These are phyloP conservation scores for Entophlyctis luteolus DNA, from an alignment of 192 early-diverging fungal species.

Conservation along the genomic window DNA sequence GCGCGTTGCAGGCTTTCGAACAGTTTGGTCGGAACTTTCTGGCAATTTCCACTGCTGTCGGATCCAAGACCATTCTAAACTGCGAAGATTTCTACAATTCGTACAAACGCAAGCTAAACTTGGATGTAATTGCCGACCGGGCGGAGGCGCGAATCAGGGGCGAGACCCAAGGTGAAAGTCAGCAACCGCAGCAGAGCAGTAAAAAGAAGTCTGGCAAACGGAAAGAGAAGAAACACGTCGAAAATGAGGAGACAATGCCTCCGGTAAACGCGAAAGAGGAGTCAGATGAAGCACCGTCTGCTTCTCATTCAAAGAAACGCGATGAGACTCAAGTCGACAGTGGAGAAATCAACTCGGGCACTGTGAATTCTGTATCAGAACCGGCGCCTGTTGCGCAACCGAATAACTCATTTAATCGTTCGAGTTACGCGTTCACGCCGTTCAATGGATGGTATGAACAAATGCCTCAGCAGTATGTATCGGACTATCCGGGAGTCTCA, in stretches of 20 bases:
- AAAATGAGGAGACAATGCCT: background rate
- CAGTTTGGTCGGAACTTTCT: slow-evolving; percentile 68
- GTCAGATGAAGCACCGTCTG: background rate
- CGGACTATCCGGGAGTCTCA: slow-evolving; percentile 31
- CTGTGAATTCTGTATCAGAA: background rate
- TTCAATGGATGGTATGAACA: slow-evolving; percentile 14
- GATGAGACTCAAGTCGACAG: background rate
- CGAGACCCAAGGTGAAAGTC: background rate
- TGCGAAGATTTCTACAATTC: slow-evolving; percentile 76
- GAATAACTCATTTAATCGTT: too few species aligned
- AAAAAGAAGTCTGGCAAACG: background rate
- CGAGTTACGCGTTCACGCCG: slow-evolving; percentile 1
- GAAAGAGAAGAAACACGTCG: background rate
- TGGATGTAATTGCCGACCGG: slow-evolving; percentile 6
- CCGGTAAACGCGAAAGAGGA: background rate
- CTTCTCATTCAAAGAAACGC: background rate
- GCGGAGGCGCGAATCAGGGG: slow-evolving; percentile 1
- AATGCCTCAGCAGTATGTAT: slow-evolving; percentile 11
- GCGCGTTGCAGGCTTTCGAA: slow-evolving; percentile 62
- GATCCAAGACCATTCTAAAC: slow-evolving; percentile 73
- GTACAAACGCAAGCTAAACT: slow-evolving; percentile 59
- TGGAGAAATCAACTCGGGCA: background rate
- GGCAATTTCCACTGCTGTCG: slow-evolving; percentile 63
- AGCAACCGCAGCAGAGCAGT: background rate
- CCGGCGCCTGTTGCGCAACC: background rate